phyloP scores from a whole-genome alignment of 208 protist species.

The Leishmania aethiopica region DNA sequence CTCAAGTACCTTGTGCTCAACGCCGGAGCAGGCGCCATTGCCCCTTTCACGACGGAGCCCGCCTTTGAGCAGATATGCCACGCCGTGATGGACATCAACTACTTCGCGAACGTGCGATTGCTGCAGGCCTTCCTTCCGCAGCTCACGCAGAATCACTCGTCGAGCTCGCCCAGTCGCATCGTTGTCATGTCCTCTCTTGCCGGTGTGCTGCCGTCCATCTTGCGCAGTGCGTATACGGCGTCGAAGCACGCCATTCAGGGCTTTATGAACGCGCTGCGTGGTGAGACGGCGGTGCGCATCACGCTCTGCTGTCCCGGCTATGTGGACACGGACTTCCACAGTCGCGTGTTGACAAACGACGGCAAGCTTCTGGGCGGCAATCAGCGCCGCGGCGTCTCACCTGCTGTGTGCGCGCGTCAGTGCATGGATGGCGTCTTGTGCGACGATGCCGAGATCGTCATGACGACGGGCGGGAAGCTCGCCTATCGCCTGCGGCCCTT shows the following conservation, averaged over 20 bases:
- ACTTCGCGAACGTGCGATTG: slow-evolving; percentile 83
- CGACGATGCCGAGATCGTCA: slow-evolving; percentile 74
- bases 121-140: slow-evolving; percentile 68
- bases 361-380: slow-evolving; percentile 39
- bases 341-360: slow-evolving; percentile 45
- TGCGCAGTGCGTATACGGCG: slow-evolving; percentile 79
- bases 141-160: slow-evolving; percentile 43
- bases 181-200: slow-evolving; percentile 83
- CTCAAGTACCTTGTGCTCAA: slow-evolving; percentile 85
- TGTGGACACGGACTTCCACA: slow-evolving; percentile 87
- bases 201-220: slow-evolving; percentile 73
- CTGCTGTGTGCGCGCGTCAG: slow-evolving; percentile 47
- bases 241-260: slow-evolving; percentile 90
- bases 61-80: slow-evolving; percentile 58
- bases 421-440: slow-evolving; percentile 63
- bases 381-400: slow-evolving; percentile 63
- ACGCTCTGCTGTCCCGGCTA: slow-evolving; percentile 86
- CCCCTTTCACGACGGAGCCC: slow-evolving; percentile 56
- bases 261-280: slow-evolving; percentile 86
- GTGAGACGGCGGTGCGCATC: slow-evolving; percentile 71
- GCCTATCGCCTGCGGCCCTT: slow-evolving; percentile 81
- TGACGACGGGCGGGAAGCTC: slow-evolving; percentile 65
- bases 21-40: slow-evolving; percentile 78
- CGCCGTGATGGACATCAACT: slow-evolving; percentile 88
- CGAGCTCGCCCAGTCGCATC: slow-evolving; percentile 51